Evolutionary conservation across 768 basidiomycete species (phyloP), one percentile per base, ranked within the genome.

Genomic region (Mycena rebaudengoi): DNA sequence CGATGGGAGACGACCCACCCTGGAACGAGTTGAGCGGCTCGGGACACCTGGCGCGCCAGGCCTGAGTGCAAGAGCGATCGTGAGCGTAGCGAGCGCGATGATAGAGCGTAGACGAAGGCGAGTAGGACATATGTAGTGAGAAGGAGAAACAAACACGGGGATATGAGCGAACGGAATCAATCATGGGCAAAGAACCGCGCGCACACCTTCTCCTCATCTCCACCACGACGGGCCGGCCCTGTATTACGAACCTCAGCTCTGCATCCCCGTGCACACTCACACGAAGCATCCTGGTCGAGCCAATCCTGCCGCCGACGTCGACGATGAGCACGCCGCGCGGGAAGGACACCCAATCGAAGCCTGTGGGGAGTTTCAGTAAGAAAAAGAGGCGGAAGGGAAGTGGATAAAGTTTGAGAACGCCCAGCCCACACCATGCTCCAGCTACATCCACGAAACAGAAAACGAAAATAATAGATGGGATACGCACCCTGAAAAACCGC

Each of bases 251-350:
- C 23, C 78, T 76, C 54, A 81, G 63, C 25, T 63, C 61, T 55
- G 26, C 65, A 46, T 33, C 45, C 35, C 39, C 53, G 60, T 73
- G 78, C 16, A 73, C 74, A 37, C 74, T 74, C 30, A 78, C 78
- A 4, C 80, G 70, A 39, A 80, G 30, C 80, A 81, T 81, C 23
- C 72, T 76, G 2, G 78, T 78, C 16, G 71, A 76, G 21, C 86
- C 86, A n/a, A 88, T 86, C 11, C 86, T 86, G 25, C 86, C 86
- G 0, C 87, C 87, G 2, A 88, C 85, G 56, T 88, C 86, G 11
- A 87, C 80, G n/a, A 88, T 75, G 5, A 80, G 74, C 10, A 82
- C 78, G 4, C 81, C 82, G n/a, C 68, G 73, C 7, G 76, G 77
- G 39, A 88, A 78, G 14, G 80, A 76, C 16, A 73, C 69, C 82